Percentiles rank a stretch among this genome's conserved stretches.
phyloP scores from a whole-genome alignment of 345 rosid species.

The Microthlaspi erraticum region DNA sequence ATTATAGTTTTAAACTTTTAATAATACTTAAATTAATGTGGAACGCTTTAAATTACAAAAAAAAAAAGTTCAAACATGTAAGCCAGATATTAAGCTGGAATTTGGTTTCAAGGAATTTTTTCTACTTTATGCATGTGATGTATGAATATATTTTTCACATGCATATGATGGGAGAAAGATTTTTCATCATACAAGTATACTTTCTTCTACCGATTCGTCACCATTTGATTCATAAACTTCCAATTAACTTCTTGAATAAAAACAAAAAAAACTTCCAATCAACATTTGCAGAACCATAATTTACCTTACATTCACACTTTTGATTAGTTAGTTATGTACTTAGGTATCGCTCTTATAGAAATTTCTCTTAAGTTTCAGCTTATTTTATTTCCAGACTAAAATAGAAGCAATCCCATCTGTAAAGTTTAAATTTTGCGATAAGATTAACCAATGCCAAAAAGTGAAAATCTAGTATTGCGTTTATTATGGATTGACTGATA shows the following conservation, averaged over 20 bases:
- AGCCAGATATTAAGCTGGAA: no score
- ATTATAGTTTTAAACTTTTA: no score
- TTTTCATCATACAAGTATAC: neutral
- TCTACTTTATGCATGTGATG: no score
- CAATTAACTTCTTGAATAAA: neutral
- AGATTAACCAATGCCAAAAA: neutral
- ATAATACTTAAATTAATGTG: no score
- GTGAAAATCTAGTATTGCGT: slow-evolving; percentile 3
- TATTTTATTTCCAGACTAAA: neutral
- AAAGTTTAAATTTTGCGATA: neutral
- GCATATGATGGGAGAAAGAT: no score
- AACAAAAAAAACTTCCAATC: no score
- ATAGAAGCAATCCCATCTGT: neutral
- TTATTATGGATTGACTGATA: slow-evolving; percentile 11
- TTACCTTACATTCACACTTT: neutral
- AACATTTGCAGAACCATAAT: neutral
- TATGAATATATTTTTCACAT: no score
- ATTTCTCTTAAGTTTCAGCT: neutral
- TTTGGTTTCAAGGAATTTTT: no score
- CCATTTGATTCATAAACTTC: neutral
- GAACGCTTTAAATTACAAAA: no score
- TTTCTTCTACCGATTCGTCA: neutral
- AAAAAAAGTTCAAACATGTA: no score
- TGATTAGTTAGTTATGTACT: neutral
- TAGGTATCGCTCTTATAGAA: neutral